Conservation (phyloP, 1,139 yeast species). For the Chernovozyma aurita region DNA sequence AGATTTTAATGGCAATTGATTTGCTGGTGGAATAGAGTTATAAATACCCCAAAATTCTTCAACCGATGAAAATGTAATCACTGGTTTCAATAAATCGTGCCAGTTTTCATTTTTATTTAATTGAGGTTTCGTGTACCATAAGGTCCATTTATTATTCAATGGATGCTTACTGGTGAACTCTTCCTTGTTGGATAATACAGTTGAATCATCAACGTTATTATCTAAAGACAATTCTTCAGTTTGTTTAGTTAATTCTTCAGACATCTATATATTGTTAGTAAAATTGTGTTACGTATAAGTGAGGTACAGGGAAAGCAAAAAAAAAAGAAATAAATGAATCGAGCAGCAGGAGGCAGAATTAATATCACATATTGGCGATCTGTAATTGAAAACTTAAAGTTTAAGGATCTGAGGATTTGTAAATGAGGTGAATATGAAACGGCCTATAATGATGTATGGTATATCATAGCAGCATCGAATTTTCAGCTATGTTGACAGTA, state of each 20-base stretch:
- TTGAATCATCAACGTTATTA: constrained; percentile 24
- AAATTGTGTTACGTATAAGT: neutral
- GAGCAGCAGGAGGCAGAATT: too few species aligned
- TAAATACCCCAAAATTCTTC: constrained; percentile 99
- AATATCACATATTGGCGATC: too few species aligned
- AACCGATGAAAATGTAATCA: constrained; percentile 84
- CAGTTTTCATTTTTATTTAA: constrained; percentile 78
- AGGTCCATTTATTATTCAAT: constrained; percentile 87
- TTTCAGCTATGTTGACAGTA: too few species aligned
- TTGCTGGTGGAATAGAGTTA: constrained; percentile 90
- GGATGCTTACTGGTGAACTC: constrained; percentile 87
- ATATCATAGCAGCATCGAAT: too few species aligned
- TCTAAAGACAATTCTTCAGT: constrained; percentile 53
- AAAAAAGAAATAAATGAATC: too few species aligned
- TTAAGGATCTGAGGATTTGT: too few species aligned
- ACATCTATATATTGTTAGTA: constrained; percentile 20
- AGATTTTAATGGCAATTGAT: constrained; percentile 85
- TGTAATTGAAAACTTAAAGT: too few species aligned
- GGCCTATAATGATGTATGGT: too few species aligned
- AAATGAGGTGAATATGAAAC: too few species aligned
- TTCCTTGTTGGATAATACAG: constrained; percentile 64
- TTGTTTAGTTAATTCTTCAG: constrained; percentile 53
- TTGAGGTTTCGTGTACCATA: constrained; percentile 97
- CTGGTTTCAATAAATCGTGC: constrained; percentile 91
- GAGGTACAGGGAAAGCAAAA: neutral